Evolutionary conservation across 768 basidiomycete species (phyloP).

Genomic region (Boletus huronensis): DNA sequence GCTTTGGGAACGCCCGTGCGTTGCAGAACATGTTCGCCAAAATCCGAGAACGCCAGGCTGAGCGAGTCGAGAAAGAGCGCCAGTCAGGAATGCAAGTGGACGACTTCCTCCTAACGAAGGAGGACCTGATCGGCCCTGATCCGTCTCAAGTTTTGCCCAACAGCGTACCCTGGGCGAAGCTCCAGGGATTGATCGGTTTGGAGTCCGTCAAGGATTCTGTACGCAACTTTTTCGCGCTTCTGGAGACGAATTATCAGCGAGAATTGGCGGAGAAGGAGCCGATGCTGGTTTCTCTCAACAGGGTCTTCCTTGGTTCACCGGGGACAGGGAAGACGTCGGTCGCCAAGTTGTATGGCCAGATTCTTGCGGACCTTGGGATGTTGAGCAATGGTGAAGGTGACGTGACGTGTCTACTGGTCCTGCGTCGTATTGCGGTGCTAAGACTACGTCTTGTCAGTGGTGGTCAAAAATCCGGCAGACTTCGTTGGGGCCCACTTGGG

Average conservation of each 20-base stretch:
- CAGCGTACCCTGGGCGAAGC: constrained; percentile 49
- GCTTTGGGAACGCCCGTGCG: constrained; percentile 70
- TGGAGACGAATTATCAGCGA: constrained; percentile 56
- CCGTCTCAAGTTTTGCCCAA: constrained; percentile 46
- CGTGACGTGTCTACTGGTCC: background rate
- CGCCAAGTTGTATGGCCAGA: constrained; percentile 62
- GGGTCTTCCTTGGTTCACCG: constrained; percentile 64
- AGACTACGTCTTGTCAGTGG: constrained; percentile 37
- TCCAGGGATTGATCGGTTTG: constrained; percentile 55
- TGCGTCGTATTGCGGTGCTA: background rate
- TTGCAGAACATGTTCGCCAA: constrained; percentile 48
- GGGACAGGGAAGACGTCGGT: constrained; percentile 76
- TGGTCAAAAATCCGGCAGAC: constrained; percentile 67
- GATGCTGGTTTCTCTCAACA: constrained; percentile 53
- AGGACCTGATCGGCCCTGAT: constrained; percentile 66
- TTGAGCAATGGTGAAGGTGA: constrained; percentile 73
- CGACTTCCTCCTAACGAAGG: constrained; percentile 49
- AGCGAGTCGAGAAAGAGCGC: constrained; percentile 43
- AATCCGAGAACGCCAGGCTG: constrained; percentile 52
- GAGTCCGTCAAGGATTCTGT: constrained; percentile 56
- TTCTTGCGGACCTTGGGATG: constrained; percentile 57
- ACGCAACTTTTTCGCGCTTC: constrained; percentile 42
- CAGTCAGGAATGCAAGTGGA: constrained; percentile 39
- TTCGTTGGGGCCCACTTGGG: constrained; percentile 60
- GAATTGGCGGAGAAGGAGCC: constrained; percentile 56